Base-by-base conservation (phyloP, 495 filamentous ascomycete genomes). In the Lepidopterella palustris region DNA sequence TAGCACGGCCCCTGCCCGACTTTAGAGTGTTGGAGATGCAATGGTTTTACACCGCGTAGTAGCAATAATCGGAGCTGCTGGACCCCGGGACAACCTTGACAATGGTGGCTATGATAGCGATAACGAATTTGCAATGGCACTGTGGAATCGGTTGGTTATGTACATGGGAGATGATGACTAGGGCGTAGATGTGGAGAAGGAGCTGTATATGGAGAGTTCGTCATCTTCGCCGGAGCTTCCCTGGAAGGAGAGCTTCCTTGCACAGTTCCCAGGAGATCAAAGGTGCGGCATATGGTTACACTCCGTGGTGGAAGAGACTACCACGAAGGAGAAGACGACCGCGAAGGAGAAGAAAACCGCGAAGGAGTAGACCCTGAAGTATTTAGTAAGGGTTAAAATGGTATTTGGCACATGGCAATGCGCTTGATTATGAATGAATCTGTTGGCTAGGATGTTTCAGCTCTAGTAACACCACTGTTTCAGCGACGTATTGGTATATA, bases 1-100 rank as follows among this genome's bases (percentile, higher is more conserved):
- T 39, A 39, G 8, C 13, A 54, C 20, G 20, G 24, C 51, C 20
- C 8, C 51, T 28, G 51, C 51, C 20, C 21, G 51, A 54, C 20
- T 8, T 54, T 5, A 29, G 10, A 5, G 5, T 54, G 13, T 28
- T 54, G 51, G 51, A 54, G 51, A 32, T 54, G 51, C 45, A 50
- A 50, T 50, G 45, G 45, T 50, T 50, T 39, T 39, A 15, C 32
- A 39, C 15, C 32, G 32, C n/a, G n/a, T n/a, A n/a, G n/a, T n/a
- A n/a, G n/a, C n/a, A n/a, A n/a, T n/a, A n/a, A n/a, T n/a, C n/a
- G n/a, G n/a, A n/a, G n/a, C n/a, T n/a, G n/a, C n/a, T n/a, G n/a
- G n/a, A n/a, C n/a, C n/a, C n/a, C n/a, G 15, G 32, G 32, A 39
- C 32, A 39, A 39, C 32, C 15, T 39, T 39, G 32, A 39, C 32